Conservation (phyloP, 2,329 filamentous ascomycete genomes). For the Geosmithia flava region DNA sequence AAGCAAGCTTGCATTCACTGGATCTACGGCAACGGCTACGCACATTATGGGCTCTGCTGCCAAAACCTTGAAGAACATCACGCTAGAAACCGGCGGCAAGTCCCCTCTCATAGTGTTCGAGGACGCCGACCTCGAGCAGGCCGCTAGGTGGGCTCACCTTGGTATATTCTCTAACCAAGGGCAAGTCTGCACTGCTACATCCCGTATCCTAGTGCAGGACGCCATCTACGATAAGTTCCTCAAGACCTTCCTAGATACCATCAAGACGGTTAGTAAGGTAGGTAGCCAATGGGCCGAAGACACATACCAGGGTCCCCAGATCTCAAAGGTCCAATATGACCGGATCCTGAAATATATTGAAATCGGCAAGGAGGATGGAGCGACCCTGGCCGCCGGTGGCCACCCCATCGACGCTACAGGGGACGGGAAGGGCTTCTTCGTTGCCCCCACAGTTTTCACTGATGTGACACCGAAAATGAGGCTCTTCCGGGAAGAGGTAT, state of each 20-base stretch:
- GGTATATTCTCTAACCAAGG: slow-evolving; percentile 38
- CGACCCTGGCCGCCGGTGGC: slow-evolving; percentile 5
- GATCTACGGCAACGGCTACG: slow-evolving; percentile 52
- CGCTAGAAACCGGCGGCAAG: slow-evolving; percentile 47
- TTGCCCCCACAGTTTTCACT: slow-evolving; percentile 11
- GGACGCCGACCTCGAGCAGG: slow-evolving; percentile 46
- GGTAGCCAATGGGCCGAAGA: slow-evolving; percentile 6
- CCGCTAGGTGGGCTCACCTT: slow-evolving; percentile 34
- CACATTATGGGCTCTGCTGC: slow-evolving; percentile 57
- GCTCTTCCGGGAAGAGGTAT: slow-evolving; percentile 12
- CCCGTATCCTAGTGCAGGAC: slow-evolving; percentile 43
- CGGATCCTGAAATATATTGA: slow-evolving; percentile 30
- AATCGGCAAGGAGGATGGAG: not conserved
- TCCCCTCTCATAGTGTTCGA: slow-evolving; percentile 44
- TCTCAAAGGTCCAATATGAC: slow-evolving; percentile 51
- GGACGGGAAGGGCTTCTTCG: slow-evolving; percentile 9
- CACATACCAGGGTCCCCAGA: slow-evolving; percentile 21
- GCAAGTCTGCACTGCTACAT: slow-evolving; percentile 44
- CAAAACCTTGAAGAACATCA: slow-evolving; percentile 44
- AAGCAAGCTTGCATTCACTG: slow-evolving; percentile 63
- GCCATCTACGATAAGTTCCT: slow-evolving; percentile 44
- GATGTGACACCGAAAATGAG: slow-evolving; percentile 9
- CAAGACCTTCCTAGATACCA: slow-evolving; percentile 39
- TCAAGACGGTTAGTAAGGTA: slow-evolving; percentile 27
- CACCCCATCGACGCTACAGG: not conserved